Conservation (phyloP, 306 rosid species). For the Fragaria iinumae region DNA sequence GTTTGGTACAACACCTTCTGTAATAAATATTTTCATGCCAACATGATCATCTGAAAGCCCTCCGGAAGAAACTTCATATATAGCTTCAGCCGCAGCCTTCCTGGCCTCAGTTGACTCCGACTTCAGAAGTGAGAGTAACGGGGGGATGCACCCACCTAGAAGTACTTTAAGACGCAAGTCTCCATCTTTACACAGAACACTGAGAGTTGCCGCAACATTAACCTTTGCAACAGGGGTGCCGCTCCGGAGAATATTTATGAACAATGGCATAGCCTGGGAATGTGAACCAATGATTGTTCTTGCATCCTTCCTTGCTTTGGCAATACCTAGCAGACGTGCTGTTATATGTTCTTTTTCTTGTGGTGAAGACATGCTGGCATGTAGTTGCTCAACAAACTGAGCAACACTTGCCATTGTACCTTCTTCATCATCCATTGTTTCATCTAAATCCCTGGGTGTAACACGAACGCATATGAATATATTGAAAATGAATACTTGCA, state of each 20-base stretch:
- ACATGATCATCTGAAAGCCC: constrained; percentile 91
- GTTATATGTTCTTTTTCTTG: constrained; percentile 79
- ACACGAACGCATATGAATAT: constrained; percentile 8
- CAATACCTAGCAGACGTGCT: constrained; percentile 60
- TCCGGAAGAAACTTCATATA: constrained; percentile 89
- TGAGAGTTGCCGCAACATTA: constrained; percentile 77
- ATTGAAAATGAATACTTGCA: background rate
- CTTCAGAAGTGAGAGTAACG: constrained; percentile 81
- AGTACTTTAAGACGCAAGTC: constrained; percentile 92
- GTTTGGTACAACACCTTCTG: constrained; percentile 96
- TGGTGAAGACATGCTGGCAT: constrained; percentile 73
- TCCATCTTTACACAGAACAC: constrained; percentile 85
- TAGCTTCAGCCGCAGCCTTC: constrained; percentile 95
- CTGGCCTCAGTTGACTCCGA: constrained; percentile 74
- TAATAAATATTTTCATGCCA: constrained; percentile 86
- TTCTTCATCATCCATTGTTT: constrained; percentile 71
- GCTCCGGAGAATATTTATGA: constrained; percentile 83
- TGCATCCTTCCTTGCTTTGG: constrained; percentile 73
- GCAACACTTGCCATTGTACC: constrained; percentile 79
- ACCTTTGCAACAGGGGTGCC: constrained; percentile 83
- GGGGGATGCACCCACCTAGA: constrained; percentile 97
- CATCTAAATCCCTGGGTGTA: constrained; percentile 54
- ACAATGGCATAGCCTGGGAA: constrained; percentile 98
- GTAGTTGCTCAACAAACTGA: constrained; percentile 83
- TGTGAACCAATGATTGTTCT: constrained; percentile 82